Conservation (phyloP, 108 stramenopile species). For the Nitzschia sp. region DNA sequence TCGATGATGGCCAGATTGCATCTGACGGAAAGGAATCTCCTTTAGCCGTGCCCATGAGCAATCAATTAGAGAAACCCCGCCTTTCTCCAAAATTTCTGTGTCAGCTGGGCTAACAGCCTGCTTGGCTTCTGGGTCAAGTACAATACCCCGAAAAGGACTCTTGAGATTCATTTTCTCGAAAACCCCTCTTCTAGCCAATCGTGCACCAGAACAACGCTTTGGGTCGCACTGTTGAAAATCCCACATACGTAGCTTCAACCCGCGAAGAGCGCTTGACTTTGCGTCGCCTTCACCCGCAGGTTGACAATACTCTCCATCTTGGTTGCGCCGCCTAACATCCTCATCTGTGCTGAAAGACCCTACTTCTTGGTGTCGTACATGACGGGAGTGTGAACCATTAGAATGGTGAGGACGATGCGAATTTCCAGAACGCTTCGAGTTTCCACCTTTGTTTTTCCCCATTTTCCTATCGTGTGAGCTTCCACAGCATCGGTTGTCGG, state of each 20-base stretch:
- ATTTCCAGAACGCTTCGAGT: conserved; percentile 14
- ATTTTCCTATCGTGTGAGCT: background rate
- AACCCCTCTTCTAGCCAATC: conserved; percentile 77
- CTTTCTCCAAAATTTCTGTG: conserved; percentile 56
- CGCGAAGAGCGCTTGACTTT: conserved; percentile 32
- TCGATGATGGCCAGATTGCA: conserved; percentile 92
- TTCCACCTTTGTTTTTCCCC: conserved; percentile 32
- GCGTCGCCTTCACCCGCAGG: conserved; percentile 13
- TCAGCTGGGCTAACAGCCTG: conserved; percentile 90
- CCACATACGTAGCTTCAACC: conserved; percentile 89
- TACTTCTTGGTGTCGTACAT: conserved; percentile 7
- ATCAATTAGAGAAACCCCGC: conserved; percentile 93
- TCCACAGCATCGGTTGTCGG: background rate
- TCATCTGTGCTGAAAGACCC: conserved; percentile 21
- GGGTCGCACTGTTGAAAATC: conserved; percentile 99
- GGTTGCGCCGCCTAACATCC: conserved; percentile 47
- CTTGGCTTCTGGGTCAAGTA: conserved; percentile 89
- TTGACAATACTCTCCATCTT: conserved; percentile 23
- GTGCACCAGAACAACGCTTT: conserved; percentile 94
- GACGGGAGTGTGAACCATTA: conserved; percentile 25
- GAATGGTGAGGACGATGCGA: conserved; percentile 1
- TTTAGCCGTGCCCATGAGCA: conserved; percentile 96
- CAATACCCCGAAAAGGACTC: conserved; percentile 90
- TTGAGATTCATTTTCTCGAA: conserved; percentile 77
- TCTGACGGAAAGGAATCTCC: conserved; percentile 92